Percentiles rank a stretch among this genome's conserved stretches.
Conservation (phyloP, 1,284 basidiomycete species). For the Rhizoctonia solani region DNA sequence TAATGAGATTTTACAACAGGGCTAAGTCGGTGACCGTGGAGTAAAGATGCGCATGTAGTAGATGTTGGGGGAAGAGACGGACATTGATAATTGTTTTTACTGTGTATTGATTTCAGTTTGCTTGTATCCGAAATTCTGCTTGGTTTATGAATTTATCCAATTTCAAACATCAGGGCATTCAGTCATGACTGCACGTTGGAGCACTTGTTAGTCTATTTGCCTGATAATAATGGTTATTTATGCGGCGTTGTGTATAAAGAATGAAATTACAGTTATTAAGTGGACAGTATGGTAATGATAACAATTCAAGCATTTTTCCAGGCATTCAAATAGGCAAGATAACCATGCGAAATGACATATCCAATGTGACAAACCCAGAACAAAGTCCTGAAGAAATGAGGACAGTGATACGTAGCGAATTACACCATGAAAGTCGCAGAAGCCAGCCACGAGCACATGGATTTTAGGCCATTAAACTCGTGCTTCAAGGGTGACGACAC, state of each 20-base stretch:
- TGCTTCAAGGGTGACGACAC: conserved; percentile 32
- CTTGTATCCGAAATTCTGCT: conserved; percentile 32
- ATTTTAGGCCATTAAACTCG: conserved; percentile 13
- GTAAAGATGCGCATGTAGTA: conserved; percentile 10
- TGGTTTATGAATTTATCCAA: conserved; percentile 8
- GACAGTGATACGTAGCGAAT: not conserved
- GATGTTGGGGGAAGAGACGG: conserved; percentile 15
- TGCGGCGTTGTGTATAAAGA: no score
- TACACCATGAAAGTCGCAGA: not conserved
- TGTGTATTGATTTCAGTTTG: conserved; percentile 11
- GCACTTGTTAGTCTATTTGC: no score
- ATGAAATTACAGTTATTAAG: conserved; percentile 24
- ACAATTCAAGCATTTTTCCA: not conserved
- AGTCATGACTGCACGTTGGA: not conserved
- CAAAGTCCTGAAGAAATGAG: not conserved
- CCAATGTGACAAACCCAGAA: not conserved
- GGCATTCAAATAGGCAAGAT: not conserved
- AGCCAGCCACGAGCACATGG: not conserved
- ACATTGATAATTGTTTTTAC: conserved; percentile 12
- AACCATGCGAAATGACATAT: conserved; percentile 10
- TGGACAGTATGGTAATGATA: not conserved
- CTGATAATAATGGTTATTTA: no score
- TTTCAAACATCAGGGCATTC: not conserved
- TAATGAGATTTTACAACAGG: conserved; percentile 3
- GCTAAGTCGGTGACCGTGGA: conserved; percentile 42